Evolutionary conservation across 148 eudicot species (phyloP), one percentile per base, ranked within the genome.

Genomic region (Beta vulgaris): DNA sequence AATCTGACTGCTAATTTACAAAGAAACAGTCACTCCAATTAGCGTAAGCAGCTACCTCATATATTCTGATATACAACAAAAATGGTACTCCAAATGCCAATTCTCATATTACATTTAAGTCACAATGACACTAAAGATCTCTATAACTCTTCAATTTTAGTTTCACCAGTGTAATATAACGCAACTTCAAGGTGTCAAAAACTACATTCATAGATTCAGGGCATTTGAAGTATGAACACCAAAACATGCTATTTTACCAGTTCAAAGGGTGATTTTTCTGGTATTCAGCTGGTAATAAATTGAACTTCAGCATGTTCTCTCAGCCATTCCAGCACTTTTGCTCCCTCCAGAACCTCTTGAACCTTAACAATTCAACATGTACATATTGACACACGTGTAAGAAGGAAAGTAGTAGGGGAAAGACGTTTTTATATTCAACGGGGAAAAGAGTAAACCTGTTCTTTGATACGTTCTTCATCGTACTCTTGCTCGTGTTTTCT

Each of bases 321-420:
- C 58, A 95, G 66, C 96, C 93, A 95, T 83, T 95, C 97, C 28
- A 95, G 96, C 62, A 95, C 98, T 86, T 95, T 95, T 57, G 91
- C 98, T 80, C 96, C 98, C 80, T 90, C 97, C 49, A 95, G 86
- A 68, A 92, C 85, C 82, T 90, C 97, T 88, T 95, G 86, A 76
- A 92, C 98, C 98, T 94, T 60, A 26, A 59, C 19, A 63, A 73
- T 2, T 23, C 21, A 32, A 61, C 62, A 31, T 2, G 19, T 32
- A 34, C 11, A 25, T 28, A 43, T 3, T 18, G 18, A 32, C 23
- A 44, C 32, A 70, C 69, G 8, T 59, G 74, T n/a, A 69, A n/a
- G 32, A 67, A 42, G 53, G 13, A 40, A 64, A 25, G 46, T 25
- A 15, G 2, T 26, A 42, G 19, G 21, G 10, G 21, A 26, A 25